Percentiles rank a stretch among this genome's conserved stretches.
These are phyloP conservation scores for Mycena galericulata DNA, from an alignment of 768 basidiomycete genomes.

Conservation along the genomic window DNA sequence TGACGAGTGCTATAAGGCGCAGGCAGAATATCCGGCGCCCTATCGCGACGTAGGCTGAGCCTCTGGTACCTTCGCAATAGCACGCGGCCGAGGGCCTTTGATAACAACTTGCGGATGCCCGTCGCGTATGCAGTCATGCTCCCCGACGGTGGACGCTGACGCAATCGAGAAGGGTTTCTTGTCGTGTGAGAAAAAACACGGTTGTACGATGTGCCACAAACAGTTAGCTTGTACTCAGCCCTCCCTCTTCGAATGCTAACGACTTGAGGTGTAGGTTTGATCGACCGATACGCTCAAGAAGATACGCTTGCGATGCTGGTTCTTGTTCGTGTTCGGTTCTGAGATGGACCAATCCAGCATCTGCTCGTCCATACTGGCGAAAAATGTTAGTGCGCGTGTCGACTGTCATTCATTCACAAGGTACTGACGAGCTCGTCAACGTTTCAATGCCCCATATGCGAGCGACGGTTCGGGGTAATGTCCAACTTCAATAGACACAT, in stretches of 20 bases:
- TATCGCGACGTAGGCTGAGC: slow-evolving; percentile 9
- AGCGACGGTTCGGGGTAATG: slow-evolving; percentile 83
- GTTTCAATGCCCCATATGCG: slow-evolving; percentile 83
- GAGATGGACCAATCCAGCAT: slow-evolving; percentile 59
- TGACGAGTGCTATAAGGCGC: slow-evolving; percentile 80
- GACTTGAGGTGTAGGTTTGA: slow-evolving; percentile 55
- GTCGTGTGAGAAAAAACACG: slow-evolving; percentile 79
- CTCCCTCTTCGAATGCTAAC: neutral
- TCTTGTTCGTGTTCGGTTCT: slow-evolving; percentile 25
- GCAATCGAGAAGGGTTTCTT: slow-evolving; percentile 43
- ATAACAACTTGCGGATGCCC: slow-evolving; percentile 9
- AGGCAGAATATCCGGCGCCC: slow-evolving; percentile 9
- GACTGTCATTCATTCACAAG: slow-evolving; percentile 11
- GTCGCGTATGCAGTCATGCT: slow-evolving; percentile 17
- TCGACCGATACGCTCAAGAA: slow-evolving; percentile 80
- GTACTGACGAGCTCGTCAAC: slow-evolving; percentile 56
- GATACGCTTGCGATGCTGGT: slow-evolving; percentile 55
- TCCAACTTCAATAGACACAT: slow-evolving; percentile 87
- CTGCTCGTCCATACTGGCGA: slow-evolving; percentile 88
- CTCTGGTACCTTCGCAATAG: slow-evolving; percentile 24
- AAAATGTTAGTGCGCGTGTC: slow-evolving; percentile 64
- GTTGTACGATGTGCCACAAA: slow-evolving; percentile 88
- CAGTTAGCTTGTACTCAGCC: slow-evolving; percentile 54
- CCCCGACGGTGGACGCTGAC: slow-evolving; percentile 17
- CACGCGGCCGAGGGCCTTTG: slow-evolving; percentile 12